phyloP scores from a whole-genome alignment of 2,329 filamentous ascomycete genomes.

The Xylariaceae sp. region DNA sequence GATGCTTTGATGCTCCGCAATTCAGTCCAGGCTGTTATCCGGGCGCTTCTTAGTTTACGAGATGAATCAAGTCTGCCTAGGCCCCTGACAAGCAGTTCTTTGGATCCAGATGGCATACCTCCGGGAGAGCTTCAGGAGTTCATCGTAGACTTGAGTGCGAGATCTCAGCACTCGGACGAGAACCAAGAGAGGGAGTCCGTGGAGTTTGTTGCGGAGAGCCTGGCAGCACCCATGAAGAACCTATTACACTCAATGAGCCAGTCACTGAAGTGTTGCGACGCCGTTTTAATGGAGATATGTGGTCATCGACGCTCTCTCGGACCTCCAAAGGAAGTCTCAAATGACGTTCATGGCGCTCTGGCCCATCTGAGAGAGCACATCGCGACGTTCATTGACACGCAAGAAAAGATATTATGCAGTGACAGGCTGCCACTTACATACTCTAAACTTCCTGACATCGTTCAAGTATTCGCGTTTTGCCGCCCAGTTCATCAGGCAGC shows the following conservation, averaged over 20 bases:
- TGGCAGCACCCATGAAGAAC: constrained; percentile 44
- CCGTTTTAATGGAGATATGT: constrained; percentile 49
- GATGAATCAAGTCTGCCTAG: constrained; percentile 45
- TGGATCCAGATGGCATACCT: background rate
- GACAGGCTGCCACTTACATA: constrained; percentile 42
- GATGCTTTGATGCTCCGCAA: constrained; percentile 50
- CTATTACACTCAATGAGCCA: constrained; percentile 44
- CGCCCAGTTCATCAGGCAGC: constrained; percentile 51
- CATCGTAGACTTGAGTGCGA: constrained; percentile 34
- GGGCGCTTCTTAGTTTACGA: constrained; percentile 48
- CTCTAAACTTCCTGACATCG: constrained; percentile 44
- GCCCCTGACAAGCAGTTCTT: constrained; percentile 9
- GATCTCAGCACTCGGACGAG: background rate
- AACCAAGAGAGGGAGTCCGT: constrained; percentile 25
- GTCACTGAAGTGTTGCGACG: constrained; percentile 44
- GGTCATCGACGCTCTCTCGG: constrained; percentile 45
- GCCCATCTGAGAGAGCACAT: constrained; percentile 40
- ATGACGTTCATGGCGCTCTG: constrained; percentile 38
- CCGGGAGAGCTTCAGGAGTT: constrained; percentile 23
- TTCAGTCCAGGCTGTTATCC: constrained; percentile 49
- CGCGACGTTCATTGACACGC: constrained; percentile 42
- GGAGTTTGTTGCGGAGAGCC: constrained; percentile 27
- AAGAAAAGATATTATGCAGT: constrained; percentile 43
- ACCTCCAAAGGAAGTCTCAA: constrained; percentile 38
- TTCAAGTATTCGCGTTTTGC: constrained; percentile 51